Evolutionary conservation across 73 alveolate species (phyloP).

Genomic region (Paramecium tetraurelia): DNA sequence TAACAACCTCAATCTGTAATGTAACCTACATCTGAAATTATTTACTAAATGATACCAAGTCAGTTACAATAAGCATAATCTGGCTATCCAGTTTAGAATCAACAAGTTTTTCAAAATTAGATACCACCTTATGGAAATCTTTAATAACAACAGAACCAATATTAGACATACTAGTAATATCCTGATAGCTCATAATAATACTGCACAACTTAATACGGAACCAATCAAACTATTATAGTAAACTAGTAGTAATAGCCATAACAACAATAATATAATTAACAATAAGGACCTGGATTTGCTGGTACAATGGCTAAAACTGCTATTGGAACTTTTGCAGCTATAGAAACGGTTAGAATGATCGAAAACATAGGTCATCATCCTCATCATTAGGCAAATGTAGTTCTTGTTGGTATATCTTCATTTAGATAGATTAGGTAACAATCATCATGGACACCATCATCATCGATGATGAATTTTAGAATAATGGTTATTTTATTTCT

Average conservation of each 20-base stretch:
- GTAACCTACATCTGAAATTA: neutral
- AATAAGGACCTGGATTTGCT: neutral
- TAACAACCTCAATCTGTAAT: neutral
- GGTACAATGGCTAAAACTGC: conserved; percentile 16
- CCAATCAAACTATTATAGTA: neutral
- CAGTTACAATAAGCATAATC: neutral
- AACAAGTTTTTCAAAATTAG: neutral
- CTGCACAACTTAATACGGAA: neutral
- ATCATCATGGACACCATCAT: neutral
- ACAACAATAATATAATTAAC: neutral
- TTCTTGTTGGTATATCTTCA: neutral
- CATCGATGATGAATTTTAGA: neutral
- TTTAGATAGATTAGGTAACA: neutral
- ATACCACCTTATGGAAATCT: neutral
- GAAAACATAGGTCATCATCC: conserved; percentile 6
- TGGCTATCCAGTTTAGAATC: neutral
- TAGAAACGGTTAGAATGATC: neutral
- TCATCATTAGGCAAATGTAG: neutral
- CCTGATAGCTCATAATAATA: neutral
- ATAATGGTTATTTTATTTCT: neutral
- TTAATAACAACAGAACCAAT: neutral
- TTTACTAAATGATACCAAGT: neutral
- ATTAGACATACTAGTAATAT: neutral
- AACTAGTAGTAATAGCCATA: neutral
- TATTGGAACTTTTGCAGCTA: conserved; percentile 7